Base-by-base conservation (phyloP, 2,329 filamentous ascomycete genomes). In the Apiospora arundinis region DNA sequence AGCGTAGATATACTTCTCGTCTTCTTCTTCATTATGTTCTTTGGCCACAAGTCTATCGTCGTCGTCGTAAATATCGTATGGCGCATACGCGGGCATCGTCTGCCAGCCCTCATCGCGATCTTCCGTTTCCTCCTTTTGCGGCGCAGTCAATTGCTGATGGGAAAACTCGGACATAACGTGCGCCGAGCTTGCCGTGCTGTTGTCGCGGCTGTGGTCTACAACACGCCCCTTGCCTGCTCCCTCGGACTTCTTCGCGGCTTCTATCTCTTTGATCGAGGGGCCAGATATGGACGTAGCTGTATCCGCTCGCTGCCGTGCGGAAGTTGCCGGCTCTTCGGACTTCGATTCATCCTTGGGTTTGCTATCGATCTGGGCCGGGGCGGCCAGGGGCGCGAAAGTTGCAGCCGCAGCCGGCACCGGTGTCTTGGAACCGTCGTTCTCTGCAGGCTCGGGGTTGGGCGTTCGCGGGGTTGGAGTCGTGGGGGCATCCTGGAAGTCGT, bases 21-120 rank as follows among this genome's bases (percentile, higher is more conserved):
- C 92, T 67, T 94, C 91, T 18, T 91, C 89, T 42, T 92, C 90
- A 49, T 88, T 85, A 72, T 92, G 92, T 76, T 97, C 95, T 74
- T 89, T 92, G 16, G 96, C 96, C 74, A 99, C 87, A 40, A 99
- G 87, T 75, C 89, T 93, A 76, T 97, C 93, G 80, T 97, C 92
- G 77, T 99, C 96, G 79, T 99, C 94, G 81, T 98, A 99, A 75
- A 97, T 93, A 82, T 98, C 95, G 80, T 96, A 97, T 48, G 92
- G 92, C 9, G 95, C 96, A 78, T 95, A 94, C 1, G 96, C 91
- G 1, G 95, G 96, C 96, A 99, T 99, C 2, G 90, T 89, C 83
- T 98, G 94, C 96, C 96, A 99, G 69, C 87, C 90, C 1, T 84
- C 91, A n/a, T 92, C 92, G 7, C 90, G 90, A 14, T 89, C 85